Evolutionary conservation across 1,284 basidiomycete genomes (phyloP), one percentile per base, ranked within the genome.

Genomic region (Sanghuangporus weigelae): DNA sequence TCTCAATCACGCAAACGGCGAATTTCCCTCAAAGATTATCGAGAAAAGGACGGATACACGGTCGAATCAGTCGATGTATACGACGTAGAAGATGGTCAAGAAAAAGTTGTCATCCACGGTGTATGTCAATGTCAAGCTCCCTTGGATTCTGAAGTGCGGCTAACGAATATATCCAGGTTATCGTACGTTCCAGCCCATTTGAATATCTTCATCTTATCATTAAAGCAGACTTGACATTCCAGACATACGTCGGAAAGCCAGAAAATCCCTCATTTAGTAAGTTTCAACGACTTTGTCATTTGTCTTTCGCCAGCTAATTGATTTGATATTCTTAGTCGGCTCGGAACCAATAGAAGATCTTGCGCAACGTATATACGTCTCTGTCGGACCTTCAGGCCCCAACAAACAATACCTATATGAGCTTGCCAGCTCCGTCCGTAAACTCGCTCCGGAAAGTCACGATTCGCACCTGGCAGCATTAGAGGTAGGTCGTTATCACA

Each of bases 361-460:
- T 7, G 86, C 91, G 0, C 72, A 81, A 58, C 79, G 79, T 14
- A 95, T 96, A 61, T 91, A 86, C 81, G 75, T 75, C 31, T 89
- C 89, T 1, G 79, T 84, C 0, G 93, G 93, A 0, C 93, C 93
- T 0, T 94, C 92, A 0, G 94, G 94, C 0, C 82, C 77, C 2
- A 96, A 96, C 77, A 93, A 93, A 85, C 93, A 95, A 53, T 95
- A 95, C 70, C 76, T 95, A 4, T 92, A 88, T 69, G 79, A 84
- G 8, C 83, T 96, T 1, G 85, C 85, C 0, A 77, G 82, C 23
- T 85, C 89, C 0, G 82, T 95, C 0, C 79, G 85, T 12, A 74
- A 82, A 35, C 82, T 96, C 0, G 86, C 89, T 0, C 89, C 90
- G 0, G 80, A 87, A 55, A 91, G 90, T 5, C 76, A 83, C 53